These are phyloP conservation scores for Akebia trifoliata DNA, from an alignment of 164 flowering plant species.

Conservation along the genomic window DNA sequence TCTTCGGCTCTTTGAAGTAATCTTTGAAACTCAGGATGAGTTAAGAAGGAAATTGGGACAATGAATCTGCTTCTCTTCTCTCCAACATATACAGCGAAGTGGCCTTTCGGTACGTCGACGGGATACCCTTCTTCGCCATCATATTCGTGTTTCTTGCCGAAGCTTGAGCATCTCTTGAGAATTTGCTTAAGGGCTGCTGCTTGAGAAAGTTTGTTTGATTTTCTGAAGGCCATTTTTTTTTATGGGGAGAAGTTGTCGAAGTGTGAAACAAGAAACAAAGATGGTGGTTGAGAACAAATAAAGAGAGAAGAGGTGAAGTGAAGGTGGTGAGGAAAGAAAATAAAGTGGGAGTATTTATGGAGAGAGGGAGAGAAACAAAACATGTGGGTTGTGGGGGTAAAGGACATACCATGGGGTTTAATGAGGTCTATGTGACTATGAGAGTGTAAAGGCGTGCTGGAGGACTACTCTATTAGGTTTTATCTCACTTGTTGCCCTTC, in stretches of 20 bases:
- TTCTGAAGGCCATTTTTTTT: conserved; percentile 53
- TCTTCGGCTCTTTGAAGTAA: conserved; percentile 69
- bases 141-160: conserved; percentile 45
- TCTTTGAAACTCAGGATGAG: conserved; percentile 53
- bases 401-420: conserved; percentile 44
- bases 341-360: conserved; percentile 40
- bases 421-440: conserved; percentile 20
- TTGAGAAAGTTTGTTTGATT: conserved; percentile 45
- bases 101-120: conserved; percentile 75
- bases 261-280: neutral
- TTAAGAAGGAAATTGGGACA: conserved; percentile 61
- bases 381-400: conserved; percentile 51
- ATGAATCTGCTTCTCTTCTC: conserved; percentile 56
- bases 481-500: conserved; percentile 35
- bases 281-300: no score
- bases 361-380: conserved; percentile 23
- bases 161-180: conserved; percentile 69
- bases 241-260: neutral
- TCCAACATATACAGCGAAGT: conserved; percentile 74
- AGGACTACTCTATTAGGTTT: conserved; percentile 31
- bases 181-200: conserved; percentile 60
- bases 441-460: conserved; percentile 39
- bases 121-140: conserved; percentile 51
- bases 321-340: conserved; percentile 13
- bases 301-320: neutral